Base-by-base conservation (phyloP, 2,329 filamentous ascomycete species). In the Epichloe brachyelytri region DNA sequence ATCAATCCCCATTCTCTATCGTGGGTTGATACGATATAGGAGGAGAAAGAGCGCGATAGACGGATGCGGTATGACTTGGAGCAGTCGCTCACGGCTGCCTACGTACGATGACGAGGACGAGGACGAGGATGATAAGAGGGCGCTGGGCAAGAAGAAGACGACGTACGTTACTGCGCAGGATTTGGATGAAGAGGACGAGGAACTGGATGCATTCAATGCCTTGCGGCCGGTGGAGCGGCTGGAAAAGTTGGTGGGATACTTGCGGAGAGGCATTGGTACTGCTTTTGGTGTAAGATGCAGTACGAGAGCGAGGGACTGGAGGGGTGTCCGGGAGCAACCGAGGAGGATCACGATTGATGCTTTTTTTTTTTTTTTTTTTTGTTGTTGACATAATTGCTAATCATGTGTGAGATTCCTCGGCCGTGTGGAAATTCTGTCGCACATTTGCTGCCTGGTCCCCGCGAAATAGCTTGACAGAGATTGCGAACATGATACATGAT, bases 261-360 rank as follows among this genome's bases (percentile, higher is more conserved):
- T 98, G 50, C 78, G 93, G 72, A 80, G 46, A 77, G 78, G 61
- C 80, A 88, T 61, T 68, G 75, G 43, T 98, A 98, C 64, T 98
- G 93, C 70, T 95, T 96, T 64, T 98, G 90, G 86, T 98, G 93
- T 69, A 97, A 96, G 65, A 85, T 78, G 66, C 73, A 73, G 49
- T 98, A 96, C 64, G 78, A 82, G 0, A 82, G 88, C 61, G 71
- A 71, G 37, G 68, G 71, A 37, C 83, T 96, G 84, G 88, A 93
- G 12, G 90, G 87, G 0, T 98, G 93, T 72, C 91, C 93, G 0
- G 93, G 93, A 1, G 51, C 83, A 37, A 86, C 82, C 0, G 93
- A 96, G 67, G 89, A 95, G 61, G 90, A 96, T 60, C 80, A 84
- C 55, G 79, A 83, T 58, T 71, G 47, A 60, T 14, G 33, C 2